Percentiles rank a stretch among this genome's conserved stretches.
These are phyloP conservation scores for Wickerhamiella dianesei DNA, from an alignment of 805 yeast species.

Conservation along the genomic window DNA sequence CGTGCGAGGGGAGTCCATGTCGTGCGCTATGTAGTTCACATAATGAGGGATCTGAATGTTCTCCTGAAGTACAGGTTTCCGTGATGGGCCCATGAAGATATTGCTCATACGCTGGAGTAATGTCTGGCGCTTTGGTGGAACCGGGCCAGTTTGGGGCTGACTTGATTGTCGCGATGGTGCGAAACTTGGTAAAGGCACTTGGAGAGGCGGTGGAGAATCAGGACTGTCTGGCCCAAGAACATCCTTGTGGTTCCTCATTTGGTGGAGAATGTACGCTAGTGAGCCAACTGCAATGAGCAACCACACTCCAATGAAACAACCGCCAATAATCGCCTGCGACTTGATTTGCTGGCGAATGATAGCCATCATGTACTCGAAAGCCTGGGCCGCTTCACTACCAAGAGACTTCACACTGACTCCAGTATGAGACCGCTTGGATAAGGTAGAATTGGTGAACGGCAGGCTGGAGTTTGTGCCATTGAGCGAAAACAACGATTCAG, in stretches of 20 bases:
- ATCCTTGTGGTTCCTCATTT: background rate
- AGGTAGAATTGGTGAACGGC: background rate
- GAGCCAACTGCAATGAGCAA: slow-evolving; percentile 7
- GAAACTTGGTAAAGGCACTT: too few species aligned
- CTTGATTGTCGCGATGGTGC: too few species aligned
- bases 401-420: background rate
- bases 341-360: slow-evolving; percentile 5
- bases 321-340: slow-evolving; percentile 12
- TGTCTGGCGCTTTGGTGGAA: background rate
- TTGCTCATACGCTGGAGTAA: background rate
- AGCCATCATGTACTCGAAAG: background rate
- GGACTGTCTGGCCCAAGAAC: too few species aligned
- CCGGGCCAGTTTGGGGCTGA: too few species aligned
- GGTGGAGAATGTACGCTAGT: background rate
- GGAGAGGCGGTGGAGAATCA: too few species aligned
- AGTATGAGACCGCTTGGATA: background rate
- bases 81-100: background rate
- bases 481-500: background rate
- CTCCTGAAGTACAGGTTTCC: background rate
- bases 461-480: background rate
- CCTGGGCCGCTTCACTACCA: background rate
- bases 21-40: background rate
- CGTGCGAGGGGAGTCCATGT: background rate
- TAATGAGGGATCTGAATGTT: background rate
- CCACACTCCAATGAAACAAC: slow-evolving; percentile 14